Base-by-base conservation (phyloP, 2,329 filamentous ascomycete genomes). In the Chrysoporthe austroafricana region DNA sequence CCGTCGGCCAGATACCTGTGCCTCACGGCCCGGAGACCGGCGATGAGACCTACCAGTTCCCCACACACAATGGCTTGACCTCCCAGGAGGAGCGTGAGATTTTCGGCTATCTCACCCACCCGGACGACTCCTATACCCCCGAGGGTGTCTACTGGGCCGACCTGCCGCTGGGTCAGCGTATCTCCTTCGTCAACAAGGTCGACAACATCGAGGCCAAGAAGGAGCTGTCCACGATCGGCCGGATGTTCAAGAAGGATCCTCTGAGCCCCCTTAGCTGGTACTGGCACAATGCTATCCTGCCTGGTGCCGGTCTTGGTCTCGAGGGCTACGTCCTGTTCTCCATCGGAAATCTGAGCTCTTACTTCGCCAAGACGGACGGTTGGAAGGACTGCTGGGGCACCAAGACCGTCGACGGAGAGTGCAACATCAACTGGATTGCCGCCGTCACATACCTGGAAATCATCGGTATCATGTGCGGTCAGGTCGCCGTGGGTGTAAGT, bases 311-410 rank as follows among this genome's bases (percentile, higher is more conserved):
- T 77, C 88, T 98, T 63, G 91, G 94, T 77, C 87, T 98, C 39
- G 95, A 98, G 85, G 95, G 93, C 74, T 98, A 97, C 76, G 94
- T 97, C 54, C 87, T 98, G 26, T 98, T 98, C 85, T 97, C 94
- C 71, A 97, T 98, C 73, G 95, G 95, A 68, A 97, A 97, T 79
- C 83, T 98, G 71, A 89, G 91, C 76, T 92, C 94, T 4, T 85
- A 98, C 13, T 95, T 97, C 76, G 80, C 88, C 70, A 85, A 87
- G 44, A 88, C 89, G 6, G 68, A 69, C 21, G 62, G 62, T 52
- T 98, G 95, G 86, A 87, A 89, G 0, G 73, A 81, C 3, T 98
- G 95, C 83, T 98, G 95, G 95, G 84, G 83, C 14, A 82, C 83
- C 34, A 77, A 76, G 0, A 79, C 85, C 69, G 78, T 83, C 3